phyloP scores from a whole-genome alignment of 108 stramenopile species.

The Stephanodiscus triporus region DNA sequence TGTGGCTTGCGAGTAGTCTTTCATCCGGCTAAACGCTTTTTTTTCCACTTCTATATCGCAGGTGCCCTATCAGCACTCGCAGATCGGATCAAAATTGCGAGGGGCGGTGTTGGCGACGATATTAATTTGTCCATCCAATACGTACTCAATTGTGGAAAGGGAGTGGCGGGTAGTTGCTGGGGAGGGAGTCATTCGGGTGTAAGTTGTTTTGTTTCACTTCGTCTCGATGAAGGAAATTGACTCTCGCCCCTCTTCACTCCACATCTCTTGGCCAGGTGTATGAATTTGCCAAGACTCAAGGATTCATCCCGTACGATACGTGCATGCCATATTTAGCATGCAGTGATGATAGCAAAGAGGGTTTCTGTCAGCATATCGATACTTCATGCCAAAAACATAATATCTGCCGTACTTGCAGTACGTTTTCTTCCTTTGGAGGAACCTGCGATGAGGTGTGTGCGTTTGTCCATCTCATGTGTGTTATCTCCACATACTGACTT shows the following conservation, averaged over 20 bases:
- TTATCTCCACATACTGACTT: neutral
- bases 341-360: conserved; percentile 65
- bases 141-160: conserved; percentile 79
- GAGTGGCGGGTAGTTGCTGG: conserved; percentile 65
- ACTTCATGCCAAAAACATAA: conserved; percentile 71
- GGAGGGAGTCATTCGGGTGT: conserved; percentile 68
- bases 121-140: conserved; percentile 77
- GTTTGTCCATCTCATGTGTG: too few species aligned
- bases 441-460: conserved; percentile 27
- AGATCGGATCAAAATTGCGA: conserved; percentile 92
- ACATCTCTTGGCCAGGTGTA: conserved; percentile 1
- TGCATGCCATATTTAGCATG: conserved; percentile 90
- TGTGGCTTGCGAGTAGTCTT: neutral
- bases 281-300: conserved; percentile 37
- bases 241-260: neutral
- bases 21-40: neutral
- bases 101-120: conserved; percentile 55
- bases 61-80: conserved; percentile 69
- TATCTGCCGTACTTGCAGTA: conserved; percentile 74
- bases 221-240: neutral
- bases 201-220: conserved; percentile 54
- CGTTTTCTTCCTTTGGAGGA: conserved; percentile 44
- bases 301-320: conserved; percentile 79
- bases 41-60: neutral
- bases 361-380: conserved; percentile 76